Base-by-base conservation (phyloP, 2,329 filamentous ascomycete genomes). In the Neurospora sp. region DNA sequence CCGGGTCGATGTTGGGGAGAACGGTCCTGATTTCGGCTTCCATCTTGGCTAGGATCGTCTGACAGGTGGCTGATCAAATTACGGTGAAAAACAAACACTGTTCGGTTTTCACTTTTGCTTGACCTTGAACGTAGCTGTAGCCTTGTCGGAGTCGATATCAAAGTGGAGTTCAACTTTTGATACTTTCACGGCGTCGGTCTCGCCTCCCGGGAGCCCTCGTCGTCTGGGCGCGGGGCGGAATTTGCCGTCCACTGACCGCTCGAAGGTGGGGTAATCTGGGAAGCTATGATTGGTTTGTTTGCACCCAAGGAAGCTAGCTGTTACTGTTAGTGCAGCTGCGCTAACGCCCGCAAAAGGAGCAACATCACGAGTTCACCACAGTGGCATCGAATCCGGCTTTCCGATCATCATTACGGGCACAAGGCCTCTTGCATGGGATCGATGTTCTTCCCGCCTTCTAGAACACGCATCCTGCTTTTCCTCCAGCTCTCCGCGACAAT, bases 11-110 rank as follows among this genome's bases (percentile, higher is more conserved):
- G 78, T 91, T 91, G 72, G 93, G 93, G 75, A 97, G 88, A 75
- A 93, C 88, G 72, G 90, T 85, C 82, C 91, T 91, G 79, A 97
- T 93, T 82, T 97, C 92, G 77, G 91, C 86, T 81, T 97, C 93
- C 93, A 97, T 97, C 73, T 72, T 81, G 72, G 68, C 8, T 71
- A 66, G 28, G 28, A 36, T 62, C 23, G 52, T 62, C 28, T 62
- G 52, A 62, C 52, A 33, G 52, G 28, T 36, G 15, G 23, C 13
- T 17, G 52, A 62, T 36, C 52, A 62, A 33, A 62, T 4, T 33
- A 62, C 23, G 52, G 52, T 62, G 23, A 10, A 62, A 62, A 62
- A 33, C 52, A 33, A 62, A 62, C 52, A 52, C 46, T 52, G 43
- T 28, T 28, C 6, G 19, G 11, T 15, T 52, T 52, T 28, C n/a